Conservation (phyloP, 225 moss, liverwort and hornwort species). For the Ulota crispa region DNA sequence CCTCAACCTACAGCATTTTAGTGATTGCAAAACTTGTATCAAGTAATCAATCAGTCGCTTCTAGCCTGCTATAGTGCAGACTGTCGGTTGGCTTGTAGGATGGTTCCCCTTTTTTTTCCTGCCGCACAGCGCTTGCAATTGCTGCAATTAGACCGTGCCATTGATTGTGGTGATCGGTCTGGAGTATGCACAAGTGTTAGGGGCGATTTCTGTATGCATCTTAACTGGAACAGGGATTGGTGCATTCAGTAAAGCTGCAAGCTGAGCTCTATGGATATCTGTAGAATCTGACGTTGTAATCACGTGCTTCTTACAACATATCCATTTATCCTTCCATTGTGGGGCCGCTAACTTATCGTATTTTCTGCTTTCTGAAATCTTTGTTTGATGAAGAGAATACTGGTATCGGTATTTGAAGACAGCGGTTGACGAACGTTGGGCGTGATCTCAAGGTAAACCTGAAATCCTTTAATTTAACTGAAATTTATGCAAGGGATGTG, state of each 20-base stretch:
- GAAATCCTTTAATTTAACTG: too few relatives aligned
- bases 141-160: conserved; percentile 37
- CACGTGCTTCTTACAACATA: conserved; percentile 8
- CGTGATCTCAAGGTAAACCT: background rate
- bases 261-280: conserved; percentile 23
- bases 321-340: background rate
- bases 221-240: conserved; percentile 32
- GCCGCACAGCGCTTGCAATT: conserved; percentile 28
- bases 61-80: conserved; percentile 19
- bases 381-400: conserved; percentile 1
- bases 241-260: conserved; percentile 28
- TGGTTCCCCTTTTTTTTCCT: conserved; percentile 16
- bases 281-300: conserved; percentile 35
- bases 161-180: conserved; percentile 25
- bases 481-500: background rate
- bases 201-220: conserved; percentile 25
- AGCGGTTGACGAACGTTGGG: background rate
- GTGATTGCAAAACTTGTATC: conserved; percentile 23
- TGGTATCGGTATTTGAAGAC: background rate
- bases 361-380: background rate
- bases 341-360: background rate
- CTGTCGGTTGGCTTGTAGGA: conserved; percentile 21
- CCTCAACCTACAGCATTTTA: conserved; percentile 63
- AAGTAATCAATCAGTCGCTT: conserved; percentile 21
- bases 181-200: conserved; percentile 16